phyloP scores from a whole-genome alignment of 2,329 filamentous ascomycete species.

The Cytospora chrysosperma region DNA sequence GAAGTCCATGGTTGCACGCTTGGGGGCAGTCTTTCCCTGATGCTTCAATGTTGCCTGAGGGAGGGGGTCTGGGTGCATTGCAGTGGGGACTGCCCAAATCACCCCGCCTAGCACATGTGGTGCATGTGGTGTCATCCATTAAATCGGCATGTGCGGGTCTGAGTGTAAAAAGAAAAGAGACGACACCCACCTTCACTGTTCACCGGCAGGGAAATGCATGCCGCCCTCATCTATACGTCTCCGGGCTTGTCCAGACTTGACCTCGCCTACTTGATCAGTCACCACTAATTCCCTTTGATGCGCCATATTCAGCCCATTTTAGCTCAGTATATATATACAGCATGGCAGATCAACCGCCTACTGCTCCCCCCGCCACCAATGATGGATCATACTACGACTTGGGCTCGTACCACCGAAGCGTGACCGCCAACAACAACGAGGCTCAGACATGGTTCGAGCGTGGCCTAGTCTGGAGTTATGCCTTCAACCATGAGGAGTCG shows the following conservation, averaged over 20 bases:
- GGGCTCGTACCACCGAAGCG: slow-evolving; percentile 53
- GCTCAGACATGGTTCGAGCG: slow-evolving; percentile 69
- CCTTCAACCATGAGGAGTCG: slow-evolving; percentile 75
- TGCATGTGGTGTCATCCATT: too few species aligned
- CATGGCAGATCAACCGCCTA: slow-evolving; percentile 12
- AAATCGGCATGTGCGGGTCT: background rate
- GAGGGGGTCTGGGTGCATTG: background rate
- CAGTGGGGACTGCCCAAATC: background rate
- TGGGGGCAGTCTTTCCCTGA: background rate
- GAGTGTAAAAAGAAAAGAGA: background rate
- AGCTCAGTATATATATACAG: background rate
- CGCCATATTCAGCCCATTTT: background rate
- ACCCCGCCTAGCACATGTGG: too few species aligned
- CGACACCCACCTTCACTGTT: background rate
- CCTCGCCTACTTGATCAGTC: background rate
- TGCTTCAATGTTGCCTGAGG: background rate
- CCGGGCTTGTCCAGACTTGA: too few species aligned
- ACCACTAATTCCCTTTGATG: too few species aligned
- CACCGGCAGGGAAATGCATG: background rate
- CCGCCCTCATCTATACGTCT: too few species aligned
- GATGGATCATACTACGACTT: slow-evolving; percentile 59
- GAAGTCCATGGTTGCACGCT: background rate
- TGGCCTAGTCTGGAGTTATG: slow-evolving; percentile 71
- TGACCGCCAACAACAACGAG: slow-evolving; percentile 51
- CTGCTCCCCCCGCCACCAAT: slow-evolving; percentile 9